These are phyloP conservation scores for Omphalea diandra DNA, from an alignment of 441 rosid genomes.

Conservation along the genomic window DNA sequence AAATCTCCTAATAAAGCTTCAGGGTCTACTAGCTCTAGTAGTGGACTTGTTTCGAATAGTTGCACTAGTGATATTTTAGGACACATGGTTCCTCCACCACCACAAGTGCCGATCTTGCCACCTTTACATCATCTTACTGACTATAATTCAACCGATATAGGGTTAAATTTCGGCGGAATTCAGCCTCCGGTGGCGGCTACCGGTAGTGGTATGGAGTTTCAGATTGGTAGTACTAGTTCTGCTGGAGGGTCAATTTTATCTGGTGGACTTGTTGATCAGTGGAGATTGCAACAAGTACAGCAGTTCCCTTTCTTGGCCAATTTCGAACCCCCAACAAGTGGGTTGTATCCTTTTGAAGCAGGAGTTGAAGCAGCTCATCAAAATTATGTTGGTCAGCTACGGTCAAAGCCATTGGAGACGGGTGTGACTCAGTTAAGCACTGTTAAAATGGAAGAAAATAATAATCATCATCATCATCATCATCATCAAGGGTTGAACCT, in stretches of 20 bases:
- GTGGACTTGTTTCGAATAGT: conserved; percentile 33
- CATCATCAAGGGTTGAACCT: conserved; percentile 40
- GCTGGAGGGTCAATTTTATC: conserved; percentile 33
- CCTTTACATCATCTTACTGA: conserved; percentile 49
- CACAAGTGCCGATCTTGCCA: conserved; percentile 48
- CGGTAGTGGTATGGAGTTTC: conserved; percentile 35
- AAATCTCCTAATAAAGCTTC: conserved; percentile 44
- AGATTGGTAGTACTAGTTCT: conserved; percentile 28
- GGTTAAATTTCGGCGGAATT: conserved; percentile 45
- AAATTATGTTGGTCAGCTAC: conserved; percentile 27
- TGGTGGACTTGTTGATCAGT: conserved; percentile 50
- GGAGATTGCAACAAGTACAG: conserved; percentile 55
- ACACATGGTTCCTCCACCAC: conserved; percentile 41
- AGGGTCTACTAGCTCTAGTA: conserved; percentile 33
- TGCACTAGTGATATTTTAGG: conserved; percentile 39
- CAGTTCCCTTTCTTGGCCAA: conserved; percentile 52
- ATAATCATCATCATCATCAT: conserved; percentile 36
- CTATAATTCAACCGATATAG: conserved; percentile 42
- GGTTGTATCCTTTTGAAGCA: conserved; percentile 51
- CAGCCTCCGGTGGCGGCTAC: conserved; percentile 23
- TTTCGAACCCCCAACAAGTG: conserved; percentile 41
- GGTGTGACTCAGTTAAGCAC: conserved; percentile 40
- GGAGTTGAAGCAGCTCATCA: conserved; percentile 36
- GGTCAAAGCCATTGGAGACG: conserved; percentile 41
- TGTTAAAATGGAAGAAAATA: conserved; percentile 65